These are phyloP conservation scores for Apiotrichum montevideense DNA, from an alignment of 1,284 basidiomycete species.

Conservation along the genomic window DNA sequence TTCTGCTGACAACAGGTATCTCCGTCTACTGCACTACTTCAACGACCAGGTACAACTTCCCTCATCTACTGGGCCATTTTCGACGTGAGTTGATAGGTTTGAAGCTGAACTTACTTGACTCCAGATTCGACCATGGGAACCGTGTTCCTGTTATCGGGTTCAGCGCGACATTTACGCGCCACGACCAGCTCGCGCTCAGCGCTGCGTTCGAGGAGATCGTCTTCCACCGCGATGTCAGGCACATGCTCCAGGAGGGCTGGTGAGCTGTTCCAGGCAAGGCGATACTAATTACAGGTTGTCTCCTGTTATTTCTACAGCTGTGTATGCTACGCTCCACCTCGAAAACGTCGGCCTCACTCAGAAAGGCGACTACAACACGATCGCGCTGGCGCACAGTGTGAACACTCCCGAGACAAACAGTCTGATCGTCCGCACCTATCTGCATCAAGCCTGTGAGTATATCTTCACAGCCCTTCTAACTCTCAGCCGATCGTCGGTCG, in stretches of 20 bases:
- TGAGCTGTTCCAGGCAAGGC: conserved; percentile 35
- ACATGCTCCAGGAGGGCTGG: conserved; percentile 93
- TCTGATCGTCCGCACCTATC: conserved; percentile 70
- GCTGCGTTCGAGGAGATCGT: conserved; percentile 87
- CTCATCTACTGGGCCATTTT: conserved; percentile 17
- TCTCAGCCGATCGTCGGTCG: conserved; percentile 61
- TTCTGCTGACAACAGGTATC: conserved; percentile 22
- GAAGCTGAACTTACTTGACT: neutral
- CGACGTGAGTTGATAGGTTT: conserved; percentile 6
- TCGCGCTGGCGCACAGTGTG: conserved; percentile 67
- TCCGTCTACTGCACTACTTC: conserved; percentile 40
- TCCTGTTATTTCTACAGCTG: conserved; percentile 72
- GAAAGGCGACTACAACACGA: conserved; percentile 69
- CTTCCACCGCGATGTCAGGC: conserved; percentile 84
- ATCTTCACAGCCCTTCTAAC: neutral
- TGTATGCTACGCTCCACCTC: conserved; percentile 67
- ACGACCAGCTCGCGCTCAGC: conserved; percentile 83
- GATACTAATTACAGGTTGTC: conserved; percentile 59
- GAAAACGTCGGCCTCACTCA: conserved; percentile 60
- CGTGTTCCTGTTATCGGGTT: conserved; percentile 84
- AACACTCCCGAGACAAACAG: conserved; percentile 71
- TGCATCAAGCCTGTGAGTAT: conserved; percentile 65
- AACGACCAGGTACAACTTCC: conserved; percentile 34
- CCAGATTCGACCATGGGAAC: conserved; percentile 12
- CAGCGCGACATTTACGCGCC: conserved; percentile 87